Base-by-base conservation (phyloP, 495 filamentous ascomycete genomes). In the Tuber microsphaerosporum region DNA sequence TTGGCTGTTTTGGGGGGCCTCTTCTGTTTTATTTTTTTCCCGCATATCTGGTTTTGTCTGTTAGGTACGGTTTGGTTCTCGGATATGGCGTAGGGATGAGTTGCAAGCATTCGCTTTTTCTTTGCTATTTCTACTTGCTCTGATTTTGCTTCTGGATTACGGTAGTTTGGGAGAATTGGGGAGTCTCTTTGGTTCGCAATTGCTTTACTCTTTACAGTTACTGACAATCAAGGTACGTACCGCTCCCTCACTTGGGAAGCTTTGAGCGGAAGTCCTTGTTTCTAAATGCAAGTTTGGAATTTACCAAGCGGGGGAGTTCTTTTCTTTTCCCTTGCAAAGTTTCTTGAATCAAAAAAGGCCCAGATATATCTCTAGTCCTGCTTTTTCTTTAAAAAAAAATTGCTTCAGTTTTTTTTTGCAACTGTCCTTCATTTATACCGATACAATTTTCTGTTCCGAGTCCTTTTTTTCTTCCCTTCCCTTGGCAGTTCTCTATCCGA, bases 21-120 rank as follows among this genome's bases (percentile, higher is more conserved):
- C 20, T 56, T 20, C 22, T n/a, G 22, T 75, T 76, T 79, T 79
- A 73, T 71, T 68, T 75, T 79, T 75, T 73, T 73, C 73, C 76
- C 76, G 77, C 77, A 79, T 73, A 74, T 79, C 77, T 46, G 44
- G 56, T 31, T 61, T 61, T 26, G 56, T 79, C 77, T 75, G 51
- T 71, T 72, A 73, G 76, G 70, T 42, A 73, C 70, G 71, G 69
- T 75, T 77, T 61, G 56, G 56, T 61, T 31, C 56, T 61, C 56
- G 56, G 56, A 26, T 61, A 61, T 31, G 56, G 56, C 56, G 56
- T 61, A 61, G 56, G 56, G 56, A n/a, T 26, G 56, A 61, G 56
- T 61, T 61, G n/a, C n/a, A 31, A 61, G 56, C 56, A 61, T 61
- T 61, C 56, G 56, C 56, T 61, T 61, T 61, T 61, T 61, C 56